A percentile compares a stretch with the other conserved stretches of the same genome.
Evolutionary conservation across 208 protist species (phyloP).

Genomic region (Acanthamoeba lenticulata): DNA sequence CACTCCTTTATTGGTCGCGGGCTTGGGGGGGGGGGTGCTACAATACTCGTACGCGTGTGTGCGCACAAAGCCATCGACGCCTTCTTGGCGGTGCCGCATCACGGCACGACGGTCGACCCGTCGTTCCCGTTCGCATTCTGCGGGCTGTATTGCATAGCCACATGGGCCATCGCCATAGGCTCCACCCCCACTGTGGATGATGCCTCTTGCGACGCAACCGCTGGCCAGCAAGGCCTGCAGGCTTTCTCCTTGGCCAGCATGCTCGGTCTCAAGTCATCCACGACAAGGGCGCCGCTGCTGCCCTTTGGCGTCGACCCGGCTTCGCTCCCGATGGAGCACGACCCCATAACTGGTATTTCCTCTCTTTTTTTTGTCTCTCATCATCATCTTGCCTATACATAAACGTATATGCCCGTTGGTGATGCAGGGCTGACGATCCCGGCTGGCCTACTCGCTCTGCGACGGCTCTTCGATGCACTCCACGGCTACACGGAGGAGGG

Average conservation of each 20-base stretch:
- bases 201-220: neutral
- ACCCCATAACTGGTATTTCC: neutral
- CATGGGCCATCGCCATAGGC: neutral
- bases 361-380: too few relatives aligned
- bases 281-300: neutral
- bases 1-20: neutral
- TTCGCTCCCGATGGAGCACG: neutral
- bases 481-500: neutral
- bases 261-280: too few relatives aligned
- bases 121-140: neutral
- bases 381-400: too few relatives aligned
- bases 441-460: neutral
- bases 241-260: neutral
- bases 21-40: neutral
- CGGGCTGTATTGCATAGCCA: neutral
- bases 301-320: neutral
- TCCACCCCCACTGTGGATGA: neutral
- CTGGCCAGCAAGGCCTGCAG: neutral
- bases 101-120: neutral
- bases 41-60: neutral
- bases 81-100: slow-evolving; percentile 10
- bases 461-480: neutral
- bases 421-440: neutral
- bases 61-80: neutral
- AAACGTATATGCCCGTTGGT: neutral